Percentiles rank a stretch among this genome's conserved stretches.
Conservation (phyloP, 225 moss, liverwort and hornwort species). For the Pleurozium schreberi region DNA sequence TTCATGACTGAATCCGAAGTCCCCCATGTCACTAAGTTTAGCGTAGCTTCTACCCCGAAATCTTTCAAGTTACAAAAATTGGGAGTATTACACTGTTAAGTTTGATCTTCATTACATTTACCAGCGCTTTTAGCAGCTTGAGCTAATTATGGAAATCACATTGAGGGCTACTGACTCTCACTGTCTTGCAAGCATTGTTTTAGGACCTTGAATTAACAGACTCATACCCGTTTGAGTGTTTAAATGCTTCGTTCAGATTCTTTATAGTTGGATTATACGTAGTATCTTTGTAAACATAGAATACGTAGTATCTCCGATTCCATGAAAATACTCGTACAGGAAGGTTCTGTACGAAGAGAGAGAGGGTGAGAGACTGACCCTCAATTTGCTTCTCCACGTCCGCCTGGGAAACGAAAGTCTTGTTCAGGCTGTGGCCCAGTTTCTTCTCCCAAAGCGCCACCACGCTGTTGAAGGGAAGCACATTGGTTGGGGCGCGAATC, state of each 20-base stretch:
- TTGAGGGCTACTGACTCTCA: background rate
- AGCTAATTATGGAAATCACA: no score
- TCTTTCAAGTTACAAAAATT: no score
- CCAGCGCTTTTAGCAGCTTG: background rate
- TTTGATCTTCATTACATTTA: background rate
- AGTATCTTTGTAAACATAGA: background rate
- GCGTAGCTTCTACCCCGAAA: background rate
- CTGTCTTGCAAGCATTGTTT: background rate
- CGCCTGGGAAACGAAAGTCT: background rate
- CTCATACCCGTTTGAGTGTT: background rate
- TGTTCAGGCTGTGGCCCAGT: background rate
- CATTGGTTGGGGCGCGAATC: background rate
- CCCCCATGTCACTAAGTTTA: no score
- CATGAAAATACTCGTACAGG: background rate
- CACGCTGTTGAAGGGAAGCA: background rate
- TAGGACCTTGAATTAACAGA: background rate
- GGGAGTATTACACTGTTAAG: background rate
- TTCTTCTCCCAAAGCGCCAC: conserved; percentile 18
- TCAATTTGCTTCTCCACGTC: conserved; percentile 1
- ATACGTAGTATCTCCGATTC: background rate
- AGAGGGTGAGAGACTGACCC: background rate
- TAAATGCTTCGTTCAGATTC: background rate
- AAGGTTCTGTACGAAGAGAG: background rate
- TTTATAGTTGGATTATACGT: background rate
- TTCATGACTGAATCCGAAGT: background rate